These are phyloP conservation scores for Furculomyces boomerangus DNA, from an alignment of 371 early-diverging fungal genomes.

Conservation along the genomic window DNA sequence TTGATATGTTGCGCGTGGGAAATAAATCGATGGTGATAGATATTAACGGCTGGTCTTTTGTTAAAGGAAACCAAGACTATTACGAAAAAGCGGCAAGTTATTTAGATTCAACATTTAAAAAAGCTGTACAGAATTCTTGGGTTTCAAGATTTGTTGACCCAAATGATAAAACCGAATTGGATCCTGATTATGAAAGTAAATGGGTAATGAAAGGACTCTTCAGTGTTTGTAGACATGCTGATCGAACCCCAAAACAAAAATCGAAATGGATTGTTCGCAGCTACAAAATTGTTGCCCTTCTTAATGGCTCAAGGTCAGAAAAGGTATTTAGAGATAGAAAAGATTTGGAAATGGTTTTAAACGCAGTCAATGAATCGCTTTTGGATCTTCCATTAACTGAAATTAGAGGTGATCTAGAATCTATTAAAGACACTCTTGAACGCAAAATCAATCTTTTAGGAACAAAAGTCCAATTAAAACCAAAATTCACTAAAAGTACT, in stretches of 20 bases:
- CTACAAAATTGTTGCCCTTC: slow-evolving; percentile 42
- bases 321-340: slow-evolving; percentile 60
- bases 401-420: slow-evolving; percentile 9
- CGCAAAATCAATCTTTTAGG: slow-evolving; percentile 68
- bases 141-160: slow-evolving; percentile 30
- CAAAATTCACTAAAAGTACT: slow-evolving; percentile 32
- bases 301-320: slow-evolving; percentile 51
- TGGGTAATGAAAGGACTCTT: slow-evolving; percentile 88
- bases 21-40: slow-evolving; percentile 91
- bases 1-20: slow-evolving; percentile 75
- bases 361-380: slow-evolving; percentile 41
- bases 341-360: slow-evolving; percentile 44
- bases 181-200: slow-evolving; percentile 51
- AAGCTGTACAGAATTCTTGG: slow-evolving; percentile 30
- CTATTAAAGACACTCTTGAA: slow-evolving; percentile 51
- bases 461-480: slow-evolving; percentile 87
- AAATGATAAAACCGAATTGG: slow-evolving; percentile 2
- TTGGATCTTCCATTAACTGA: background rate
- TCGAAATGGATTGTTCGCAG: slow-evolving; percentile 55
- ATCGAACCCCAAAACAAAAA: slow-evolving; percentile 96
- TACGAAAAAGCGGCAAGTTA: slow-evolving; percentile 72
- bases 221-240: slow-evolving; percentile 85
- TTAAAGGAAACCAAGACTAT: slow-evolving; percentile 89
- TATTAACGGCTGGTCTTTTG: slow-evolving; percentile 99
- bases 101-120: slow-evolving; percentile 46